A percentile compares a stretch with the other conserved stretches of the same genome.
Conservation (phyloP, 371 early-diverging fungal genomes). For the Mucor sp. region DNA sequence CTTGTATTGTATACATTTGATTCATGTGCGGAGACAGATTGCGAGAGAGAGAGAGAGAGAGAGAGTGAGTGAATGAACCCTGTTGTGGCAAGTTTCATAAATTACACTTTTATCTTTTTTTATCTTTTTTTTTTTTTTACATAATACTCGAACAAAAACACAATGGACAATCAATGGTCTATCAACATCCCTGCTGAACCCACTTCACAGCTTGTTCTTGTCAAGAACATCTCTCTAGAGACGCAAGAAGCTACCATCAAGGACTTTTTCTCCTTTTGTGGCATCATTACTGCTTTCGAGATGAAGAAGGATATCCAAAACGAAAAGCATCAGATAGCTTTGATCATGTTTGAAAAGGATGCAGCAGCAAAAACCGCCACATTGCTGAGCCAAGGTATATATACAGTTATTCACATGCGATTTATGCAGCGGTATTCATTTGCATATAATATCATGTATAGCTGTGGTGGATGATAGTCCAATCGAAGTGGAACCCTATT, state of each 20-base stretch:
- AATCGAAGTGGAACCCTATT: constrained; percentile 55
- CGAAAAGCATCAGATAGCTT: constrained; percentile 46
- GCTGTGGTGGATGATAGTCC: constrained; percentile 57
- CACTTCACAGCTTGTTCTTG: constrained; percentile 40
- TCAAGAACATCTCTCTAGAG: constrained; percentile 39
- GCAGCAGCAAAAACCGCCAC: constrained; percentile 64
- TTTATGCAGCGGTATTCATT: background rate
- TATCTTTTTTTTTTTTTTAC: background rate
- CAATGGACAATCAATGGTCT: constrained; percentile 6
- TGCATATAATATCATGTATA: background rate
- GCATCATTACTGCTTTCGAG: constrained; percentile 59
- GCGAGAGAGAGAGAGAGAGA: too few species aligned
- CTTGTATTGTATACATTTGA: too few species aligned
- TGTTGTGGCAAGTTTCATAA: background rate
- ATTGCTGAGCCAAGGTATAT: constrained; percentile 52
- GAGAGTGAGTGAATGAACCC: too few species aligned
- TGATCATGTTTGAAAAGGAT: constrained; percentile 53
- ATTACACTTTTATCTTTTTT: background rate
- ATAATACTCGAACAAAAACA: background rate
- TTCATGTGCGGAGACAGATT: background rate
- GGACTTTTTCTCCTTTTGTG: constrained; percentile 66
- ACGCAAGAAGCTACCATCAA: constrained; percentile 48
- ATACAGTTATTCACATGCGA: constrained; percentile 5
- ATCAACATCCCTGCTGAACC: constrained; percentile 40
- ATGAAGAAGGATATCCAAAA: constrained; percentile 36